Base-by-base conservation (phyloP, 495 filamentous ascomycete genomes). In the Hypoxylon fuscum region DNA sequence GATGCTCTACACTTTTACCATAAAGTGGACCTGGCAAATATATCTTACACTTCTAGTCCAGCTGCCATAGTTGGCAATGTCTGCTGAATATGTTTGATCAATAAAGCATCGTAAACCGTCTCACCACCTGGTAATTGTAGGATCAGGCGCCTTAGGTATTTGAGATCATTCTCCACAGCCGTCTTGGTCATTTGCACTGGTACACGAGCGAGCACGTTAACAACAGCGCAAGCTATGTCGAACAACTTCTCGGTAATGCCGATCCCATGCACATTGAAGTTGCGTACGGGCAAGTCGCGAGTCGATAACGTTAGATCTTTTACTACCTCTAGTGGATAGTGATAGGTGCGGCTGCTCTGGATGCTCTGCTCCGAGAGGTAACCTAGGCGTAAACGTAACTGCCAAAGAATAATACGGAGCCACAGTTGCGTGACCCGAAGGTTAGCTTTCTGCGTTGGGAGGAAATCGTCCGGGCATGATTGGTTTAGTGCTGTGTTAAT, bases 371-470 rank as follows among this genome's bases (percentile, higher is more conserved):
- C 72, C 3, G 72, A 63, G 44, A 79, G 59, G 12, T 69, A 48
- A 5, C 70, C 72, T 17, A 73, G 53, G 10, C 63, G 79, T 54
- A 74, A 60, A 12, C 76, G 74, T 29, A 91, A 69, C 59, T 90
- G 86, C 89, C 89, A 91, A 12, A 91, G 81, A 62, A 90, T 86
- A 12, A 87, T 87, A 27, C 87, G 79, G 12, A 91, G 79, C 89
- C 89, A 92, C 68, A 88, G 84, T 68, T 91, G 88, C 12, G 87
- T 89, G n/a, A 86, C 79, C 15, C 84, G 77, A 2, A 92, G 77
- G 64, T 92, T 89, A 14, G 88, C 87, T 10, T 85, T 82, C 73
- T 93, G 90, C 12, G 80, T 87, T 52, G 91, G 86, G 3, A 87
- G 85, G 51, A 81, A 76, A n/a, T 85, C 76, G 11, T 86, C 75